Evolutionary conservation across 2,329 filamentous ascomycete species (phyloP), one percentile per base, ranked within the genome.

Genomic region (Penicillium olsonii): DNA sequence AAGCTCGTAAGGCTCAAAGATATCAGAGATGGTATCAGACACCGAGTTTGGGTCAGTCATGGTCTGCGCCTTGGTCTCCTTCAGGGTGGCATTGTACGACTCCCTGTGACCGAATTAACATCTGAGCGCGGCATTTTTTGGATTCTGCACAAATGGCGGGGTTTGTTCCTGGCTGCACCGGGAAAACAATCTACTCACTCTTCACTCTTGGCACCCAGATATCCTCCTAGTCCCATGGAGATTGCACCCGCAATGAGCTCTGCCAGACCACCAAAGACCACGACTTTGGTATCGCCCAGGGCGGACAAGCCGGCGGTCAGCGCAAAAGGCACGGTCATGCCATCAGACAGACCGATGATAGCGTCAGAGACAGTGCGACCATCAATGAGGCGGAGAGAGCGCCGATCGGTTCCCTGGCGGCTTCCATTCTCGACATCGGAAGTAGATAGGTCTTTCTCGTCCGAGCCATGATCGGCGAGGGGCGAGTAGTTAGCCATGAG

Each of bases 281-380:
- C 84, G 4, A 87, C 79, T 41, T 78, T 80, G 26, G 83, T 84
- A 64, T 82, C 77, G n/a, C 84, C 84, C 38, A 87, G 74, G 2
- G 73, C 73, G 7, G 67, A 72, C 43, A 92, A 76, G 12, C 88
- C 88, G 0, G 88, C 88, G 0, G 87, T 90, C 31, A 92, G 75
- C 14, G 88, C 88, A 59, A 92, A 92, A 0, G 88, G 88, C 0
- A 92, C 88, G 0, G 88, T 92, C 59, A 92, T 78, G 14, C 88
- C 88, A 63, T 92, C 88, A 0, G 87, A 85, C 59, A 91, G 84
- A 45, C 88, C 88, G 58, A 92, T 85, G 52, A 88, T 90, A 54
- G 84, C 78, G 68, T 89, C 84, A 38, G 70, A 73, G 8, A 73
- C 66, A 18, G 68, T 65, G 7, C 70, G 68, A 27, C 68, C 67